Conservation (phyloP, 1,284 basidiomycete species). For the Mycena citricolor region DNA sequence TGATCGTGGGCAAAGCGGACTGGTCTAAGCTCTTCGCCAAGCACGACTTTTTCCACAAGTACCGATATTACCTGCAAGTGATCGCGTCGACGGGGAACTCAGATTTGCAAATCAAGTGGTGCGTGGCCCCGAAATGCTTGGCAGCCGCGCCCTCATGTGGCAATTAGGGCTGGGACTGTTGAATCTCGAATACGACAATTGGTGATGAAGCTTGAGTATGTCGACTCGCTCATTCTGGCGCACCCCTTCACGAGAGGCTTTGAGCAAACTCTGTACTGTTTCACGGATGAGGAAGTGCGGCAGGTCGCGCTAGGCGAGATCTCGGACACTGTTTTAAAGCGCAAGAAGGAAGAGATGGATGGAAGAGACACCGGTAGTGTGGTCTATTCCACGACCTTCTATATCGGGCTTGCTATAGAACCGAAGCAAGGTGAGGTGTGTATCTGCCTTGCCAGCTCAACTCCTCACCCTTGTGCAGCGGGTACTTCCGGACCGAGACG, state of each 20-base stretch:
- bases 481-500: conserved; percentile 62
- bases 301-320: conserved; percentile 90
- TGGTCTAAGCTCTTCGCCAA: conserved; percentile 94
- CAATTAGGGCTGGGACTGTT: conserved; percentile 83
- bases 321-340: conserved; percentile 28
- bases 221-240: conserved; percentile 87
- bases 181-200: conserved; percentile 95
- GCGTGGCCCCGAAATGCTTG: conserved; percentile 29
- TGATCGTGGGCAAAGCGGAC: conserved; percentile 80
- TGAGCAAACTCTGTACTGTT: conserved; percentile 83
- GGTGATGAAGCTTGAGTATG: conserved; percentile 96
- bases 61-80: conserved; percentile 98
- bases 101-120: conserved; percentile 96
- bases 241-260: conserved; percentile 97
- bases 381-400: conserved; percentile 94
- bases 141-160: conserved; percentile 13
- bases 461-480: conserved; percentile 42
- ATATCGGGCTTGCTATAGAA: conserved; percentile 93
- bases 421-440: conserved; percentile 77
- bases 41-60: conserved; percentile 97
- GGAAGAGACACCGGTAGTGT: conserved; percentile 74
- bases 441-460: conserved; percentile 25
- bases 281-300: conserved; percentile 84
- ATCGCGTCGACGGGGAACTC: conserved; percentile 85
- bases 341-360: conserved; percentile 81